A percentile compares a stretch with the other conserved stretches of the same genome.
Evolutionary conservation across 371 early-diverging fungal species (phyloP).

Genomic region (Blakeslea trispora): DNA sequence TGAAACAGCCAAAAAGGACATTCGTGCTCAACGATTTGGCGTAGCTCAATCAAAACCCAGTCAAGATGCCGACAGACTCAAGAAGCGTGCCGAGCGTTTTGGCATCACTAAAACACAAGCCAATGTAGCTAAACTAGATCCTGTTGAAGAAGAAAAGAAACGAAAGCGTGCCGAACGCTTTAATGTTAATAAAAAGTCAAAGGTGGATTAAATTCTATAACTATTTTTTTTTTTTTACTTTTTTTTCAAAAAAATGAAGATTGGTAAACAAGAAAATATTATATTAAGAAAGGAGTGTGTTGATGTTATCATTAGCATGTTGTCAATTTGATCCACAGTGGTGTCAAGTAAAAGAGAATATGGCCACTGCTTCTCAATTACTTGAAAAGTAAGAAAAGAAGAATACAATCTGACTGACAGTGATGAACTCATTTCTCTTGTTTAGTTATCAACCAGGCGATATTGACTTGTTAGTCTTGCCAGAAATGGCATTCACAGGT

Average conservation of each 20-base stretch:
- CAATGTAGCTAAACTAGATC: constrained; percentile 20
- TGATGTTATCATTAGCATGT: constrained; percentile 33
- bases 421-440: too few species aligned
- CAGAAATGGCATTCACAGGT: constrained; percentile 82
- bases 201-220: constrained; percentile 11
- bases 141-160: constrained; percentile 69
- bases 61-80: constrained; percentile 44
- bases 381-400: constrained; percentile 28
- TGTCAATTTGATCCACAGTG: constrained; percentile 46
- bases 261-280: too few species aligned
- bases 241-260: constrained; percentile 3
- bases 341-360: constrained; percentile 41
- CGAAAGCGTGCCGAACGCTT: constrained; percentile 67
- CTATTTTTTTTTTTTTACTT: neutral
- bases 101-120: constrained; percentile 24
- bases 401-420: too few species aligned
- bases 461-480: constrained; percentile 69
- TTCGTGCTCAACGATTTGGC: constrained; percentile 51
- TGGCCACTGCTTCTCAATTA: constrained; percentile 25
- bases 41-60: constrained; percentile 4
- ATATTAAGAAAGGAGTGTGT: too few species aligned
- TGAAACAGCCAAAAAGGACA: constrained; percentile 41
- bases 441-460: constrained; percentile 58
- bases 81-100: constrained; percentile 56
- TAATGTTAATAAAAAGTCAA: constrained; percentile 37